A percentile compares a stretch with the other conserved stretches of the same genome.
Conservation (phyloP, 2,329 filamentous ascomycete species). For the Dryadomyces quercivorus region DNA sequence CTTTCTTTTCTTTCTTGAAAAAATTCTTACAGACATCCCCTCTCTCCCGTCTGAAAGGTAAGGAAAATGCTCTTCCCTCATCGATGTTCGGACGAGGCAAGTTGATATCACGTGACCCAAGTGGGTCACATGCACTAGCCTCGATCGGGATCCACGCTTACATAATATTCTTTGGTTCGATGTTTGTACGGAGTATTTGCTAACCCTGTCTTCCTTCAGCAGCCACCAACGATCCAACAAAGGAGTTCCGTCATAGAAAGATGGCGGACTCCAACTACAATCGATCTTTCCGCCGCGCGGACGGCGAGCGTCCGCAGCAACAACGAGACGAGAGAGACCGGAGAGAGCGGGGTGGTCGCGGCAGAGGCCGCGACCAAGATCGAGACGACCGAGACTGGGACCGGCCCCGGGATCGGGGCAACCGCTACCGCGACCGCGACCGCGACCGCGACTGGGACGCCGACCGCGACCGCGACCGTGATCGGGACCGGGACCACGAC, state of each 20-base stretch:
- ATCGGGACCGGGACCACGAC: conserved; percentile 1
- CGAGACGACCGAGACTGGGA: background rate
- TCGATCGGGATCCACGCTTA: too few species aligned
- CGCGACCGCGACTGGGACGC: conserved; percentile 3
- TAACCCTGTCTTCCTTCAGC: background rate
- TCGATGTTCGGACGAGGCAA: too few species aligned
- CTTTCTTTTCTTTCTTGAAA: too few species aligned
- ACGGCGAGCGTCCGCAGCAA: conserved; percentile 3
- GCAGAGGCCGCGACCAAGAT: background rate
- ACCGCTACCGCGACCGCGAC: background rate
- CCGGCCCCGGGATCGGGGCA: background rate
- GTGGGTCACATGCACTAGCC: too few species aligned
- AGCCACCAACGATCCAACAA: background rate
- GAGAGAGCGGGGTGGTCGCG: background rate
- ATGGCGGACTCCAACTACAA: conserved; percentile 10
- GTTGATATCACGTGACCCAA: too few species aligned
- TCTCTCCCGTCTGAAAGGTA: too few species aligned
- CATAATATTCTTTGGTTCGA: too few species aligned
- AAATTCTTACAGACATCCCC: too few species aligned
- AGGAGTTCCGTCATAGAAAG: background rate
- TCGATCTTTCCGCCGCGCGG: conserved; percentile 7
- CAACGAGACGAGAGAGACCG: conserved; percentile 1
- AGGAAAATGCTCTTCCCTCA: too few species aligned
- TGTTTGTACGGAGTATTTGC: too few species aligned
- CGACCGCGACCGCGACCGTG: too few species aligned